Evolutionary conservation across 305 asterid species (phyloP), one percentile per base, ranked within the genome.

Genomic region (Withania somnifera): DNA sequence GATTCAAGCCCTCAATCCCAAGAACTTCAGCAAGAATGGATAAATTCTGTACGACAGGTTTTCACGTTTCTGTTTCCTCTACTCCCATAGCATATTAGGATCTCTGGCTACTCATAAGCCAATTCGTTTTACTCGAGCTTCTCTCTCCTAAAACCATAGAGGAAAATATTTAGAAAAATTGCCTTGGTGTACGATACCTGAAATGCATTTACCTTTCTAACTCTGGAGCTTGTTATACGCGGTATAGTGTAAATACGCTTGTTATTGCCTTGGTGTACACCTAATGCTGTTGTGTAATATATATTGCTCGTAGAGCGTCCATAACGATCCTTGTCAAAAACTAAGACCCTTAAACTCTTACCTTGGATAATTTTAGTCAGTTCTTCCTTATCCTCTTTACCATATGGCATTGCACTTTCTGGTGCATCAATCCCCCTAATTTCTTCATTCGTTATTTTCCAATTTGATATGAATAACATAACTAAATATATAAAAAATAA

Each of bases 21-120:
- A n/a, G n/a, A n/a, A n/a, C n/a, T n/a, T n/a, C n/a, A n/a, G n/a
- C n/a, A n/a, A n/a, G n/a, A n/a, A n/a, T n/a, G n/a, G n/a, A n/a
- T n/a, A n/a, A n/a, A n/a, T n/a, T n/a, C n/a, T n/a, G n/a, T n/a
- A n/a, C n/a, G n/a, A n/a, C n/a, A n/a, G n/a, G n/a, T n/a, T 82
- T 85, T 95, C 92, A 14, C 99, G 98, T 79, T 86, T 87, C 81
- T 93, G 87, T 87, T 92, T 95, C 58, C 99, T 92, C 97, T 97
- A 94, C 81, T 95, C 97, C 99, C 98, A 94, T 78, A 98, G 99
- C 98, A 87, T 94, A 84, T 94, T 94, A 20, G 99, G 99, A 83
- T 95, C 92, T 4, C 87, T 51, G 14, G 91, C 76, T 0, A 95
- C 88, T 97, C 98, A 94, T 57, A 93, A 67, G 11, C 99, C 99